Percentiles rank a stretch among this genome's conserved stretches.
Conservation (phyloP, 1,284 basidiomycete genomes). For the Pseudozyma thailandica region DNA sequence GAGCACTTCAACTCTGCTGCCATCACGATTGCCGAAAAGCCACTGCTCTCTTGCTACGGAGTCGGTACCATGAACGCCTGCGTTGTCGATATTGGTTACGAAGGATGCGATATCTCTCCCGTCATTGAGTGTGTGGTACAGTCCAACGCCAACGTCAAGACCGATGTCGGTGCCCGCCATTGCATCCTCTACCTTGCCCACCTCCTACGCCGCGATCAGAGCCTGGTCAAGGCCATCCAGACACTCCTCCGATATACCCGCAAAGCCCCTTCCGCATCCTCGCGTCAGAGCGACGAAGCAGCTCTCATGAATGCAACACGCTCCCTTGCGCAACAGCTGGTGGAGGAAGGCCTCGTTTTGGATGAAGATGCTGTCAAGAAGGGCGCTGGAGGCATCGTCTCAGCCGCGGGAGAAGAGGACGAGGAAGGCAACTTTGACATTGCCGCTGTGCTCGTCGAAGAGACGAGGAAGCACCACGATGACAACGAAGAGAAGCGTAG, state of each 20-base stretch:
- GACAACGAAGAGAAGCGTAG: slow-evolving; percentile 73
- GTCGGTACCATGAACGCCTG: slow-evolving; percentile 82
- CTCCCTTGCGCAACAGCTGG: slow-evolving; percentile 53
- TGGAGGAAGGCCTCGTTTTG: slow-evolving; percentile 52
- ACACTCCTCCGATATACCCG: slow-evolving; percentile 53
- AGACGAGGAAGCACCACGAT: slow-evolving; percentile 43
- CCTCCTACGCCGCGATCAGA: slow-evolving; percentile 58
- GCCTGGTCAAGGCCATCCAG: slow-evolving; percentile 53
- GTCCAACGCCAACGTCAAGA: slow-evolving; percentile 49
- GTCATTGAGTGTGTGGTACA: slow-evolving; percentile 78
- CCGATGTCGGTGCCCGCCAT: slow-evolving; percentile 56
- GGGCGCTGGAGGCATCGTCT: slow-evolving; percentile 36
- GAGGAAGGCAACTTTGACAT: slow-evolving; percentile 81
- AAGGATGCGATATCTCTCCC: slow-evolving; percentile 80
- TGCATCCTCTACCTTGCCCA: slow-evolving; percentile 63
- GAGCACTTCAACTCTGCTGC: slow-evolving; percentile 93
- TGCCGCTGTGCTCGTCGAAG: slow-evolving; percentile 70
- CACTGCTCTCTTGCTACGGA: slow-evolving; percentile 84
- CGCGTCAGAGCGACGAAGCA: slow-evolving; percentile 25
- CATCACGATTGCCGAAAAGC: slow-evolving; percentile 83
- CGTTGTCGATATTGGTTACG: slow-evolving; percentile 84
- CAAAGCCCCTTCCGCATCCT: slow-evolving; percentile 27
- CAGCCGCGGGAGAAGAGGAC: slow-evolving; percentile 70
- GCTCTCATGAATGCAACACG: slow-evolving; percentile 30
- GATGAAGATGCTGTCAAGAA: slow-evolving; percentile 45